Evolutionary conservation across 2,329 filamentous ascomycete species (phyloP).

Genomic region (Scedosporium apiospermum): DNA sequence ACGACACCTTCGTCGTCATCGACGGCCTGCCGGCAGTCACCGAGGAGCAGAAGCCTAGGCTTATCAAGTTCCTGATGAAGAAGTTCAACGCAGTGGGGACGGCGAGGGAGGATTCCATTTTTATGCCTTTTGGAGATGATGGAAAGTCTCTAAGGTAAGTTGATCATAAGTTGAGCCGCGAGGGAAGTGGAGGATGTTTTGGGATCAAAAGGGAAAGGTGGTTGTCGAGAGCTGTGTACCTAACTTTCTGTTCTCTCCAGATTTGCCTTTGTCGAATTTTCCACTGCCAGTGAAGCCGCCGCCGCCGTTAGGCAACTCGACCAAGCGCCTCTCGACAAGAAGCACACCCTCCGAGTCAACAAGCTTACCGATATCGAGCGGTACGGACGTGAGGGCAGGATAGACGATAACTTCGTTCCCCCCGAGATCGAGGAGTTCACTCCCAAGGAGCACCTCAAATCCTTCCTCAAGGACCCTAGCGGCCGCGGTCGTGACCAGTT

Average conservation of each 20-base stretch:
- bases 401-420: conserved; percentile 81
- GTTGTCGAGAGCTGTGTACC: not conserved
- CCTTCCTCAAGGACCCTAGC: conserved; percentile 75
- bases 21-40: conserved; percentile 86
- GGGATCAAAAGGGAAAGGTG: not conserved
- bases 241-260: conserved; percentile 31
- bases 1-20: conserved; percentile 92
- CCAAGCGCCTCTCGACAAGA: conserved; percentile 85
- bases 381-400: conserved; percentile 84
- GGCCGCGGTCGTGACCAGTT: conserved; percentile 88
- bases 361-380: conserved; percentile 97
- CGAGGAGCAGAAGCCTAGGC: conserved; percentile 85
- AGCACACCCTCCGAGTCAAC: conserved; percentile 90
- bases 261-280: conserved; percentile 96
- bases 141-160: conserved; percentile 77
- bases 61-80: conserved; percentile 91
- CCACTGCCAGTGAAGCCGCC: conserved; percentile 78
- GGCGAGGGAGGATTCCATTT: conserved; percentile 77
- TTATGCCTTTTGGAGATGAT: conserved; percentile 87
- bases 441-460: conserved; percentile 89
- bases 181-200: not conserved
- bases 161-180: not conserved
- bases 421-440: conserved; percentile 83
- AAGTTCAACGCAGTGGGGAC: conserved; percentile 82
- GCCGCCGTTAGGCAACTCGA: conserved; percentile 85